Base-by-base conservation (phyloP, 2,329 filamentous ascomycete species). In the Neoarthrinium moseri region DNA sequence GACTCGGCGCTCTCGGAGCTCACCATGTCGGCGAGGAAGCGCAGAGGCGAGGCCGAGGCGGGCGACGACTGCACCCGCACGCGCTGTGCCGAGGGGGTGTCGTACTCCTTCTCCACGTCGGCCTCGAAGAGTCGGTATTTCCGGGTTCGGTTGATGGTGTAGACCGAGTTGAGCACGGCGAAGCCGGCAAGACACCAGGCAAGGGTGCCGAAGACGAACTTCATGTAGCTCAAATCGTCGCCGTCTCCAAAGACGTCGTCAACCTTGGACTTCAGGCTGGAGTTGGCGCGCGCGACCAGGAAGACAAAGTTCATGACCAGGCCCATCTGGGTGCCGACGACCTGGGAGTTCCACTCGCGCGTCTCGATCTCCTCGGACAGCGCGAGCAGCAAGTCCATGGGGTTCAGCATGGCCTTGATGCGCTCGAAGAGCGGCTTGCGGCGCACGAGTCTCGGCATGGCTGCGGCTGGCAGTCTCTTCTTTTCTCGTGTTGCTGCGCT, bases 71-170 rank as follows among this genome's bases (percentile, higher is more conserved):
- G 86, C 12, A 97, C 90, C 41, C 86, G 85, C 6, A 99, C 94
- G 51, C 94, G 85, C 51, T 85, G 87, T 5, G 90, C 94, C 6
- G 91, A 96, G 2, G 91, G 87, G 0, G 94, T 97, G 17, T 81
- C 76, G 4, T 87, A 86, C 20, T 80, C 71, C 40, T 80, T 74
- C 47, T 97, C 90, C 51, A 97, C 86, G 29, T 86, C 83, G 51
- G 83, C 84, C 67, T 95, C 90, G 67, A 99, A 99, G 23, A 99
- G 76, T 54, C 94, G 84, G 70, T 99, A 99, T 58, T 89, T 83
- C 49, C 91, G 86, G 59, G 84, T 89, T 56, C 90, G 85, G 45
- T 79, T 80, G 64, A 96, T 87, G 22, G 91, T 89, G 66, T 91
- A 92, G 59, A 86, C 75, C 4, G 90, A 84, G 67, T 99, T 99